phyloP scores from a whole-genome alignment of 2,329 filamentous ascomycete species.

The Magnaporthales sp. region DNA sequence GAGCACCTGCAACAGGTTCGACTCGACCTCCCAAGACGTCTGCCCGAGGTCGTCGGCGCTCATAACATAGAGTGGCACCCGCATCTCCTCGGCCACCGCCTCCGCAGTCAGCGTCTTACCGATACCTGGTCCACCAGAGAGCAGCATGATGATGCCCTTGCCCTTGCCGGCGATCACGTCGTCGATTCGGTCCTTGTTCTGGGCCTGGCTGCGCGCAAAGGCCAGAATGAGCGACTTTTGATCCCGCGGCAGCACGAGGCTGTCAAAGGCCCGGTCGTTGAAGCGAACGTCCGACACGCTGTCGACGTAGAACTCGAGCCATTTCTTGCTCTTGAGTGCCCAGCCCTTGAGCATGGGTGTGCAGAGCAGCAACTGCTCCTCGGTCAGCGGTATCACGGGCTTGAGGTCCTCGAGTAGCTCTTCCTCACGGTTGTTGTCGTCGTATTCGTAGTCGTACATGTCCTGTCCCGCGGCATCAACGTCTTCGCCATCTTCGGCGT shows the following conservation, averaged over 20 bases:
- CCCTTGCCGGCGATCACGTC: conserved; percentile 38
- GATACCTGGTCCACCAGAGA: conserved; percentile 38
- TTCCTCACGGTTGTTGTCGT: conserved; percentile 10
- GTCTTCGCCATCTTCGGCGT: conserved; percentile 7
- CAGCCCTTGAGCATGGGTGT: conserved; percentile 30
- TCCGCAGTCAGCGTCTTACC: conserved; percentile 38
- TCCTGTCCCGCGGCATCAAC: not conserved
- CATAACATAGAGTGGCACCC: conserved; percentile 22
- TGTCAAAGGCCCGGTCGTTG: conserved; percentile 28
- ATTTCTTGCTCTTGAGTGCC: conserved; percentile 30
- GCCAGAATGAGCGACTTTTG: conserved; percentile 16
- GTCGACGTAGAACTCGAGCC: conserved; percentile 36
- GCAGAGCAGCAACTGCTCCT: conserved; percentile 16
- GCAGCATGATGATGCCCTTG: conserved; percentile 31
- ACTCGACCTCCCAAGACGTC: conserved; percentile 17
- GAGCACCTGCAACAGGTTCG: conserved; percentile 18
- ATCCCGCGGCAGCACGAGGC: conserved; percentile 13
- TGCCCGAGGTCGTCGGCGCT: conserved; percentile 20
- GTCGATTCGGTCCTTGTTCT: conserved; percentile 14
- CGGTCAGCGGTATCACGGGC: conserved; percentile 12
- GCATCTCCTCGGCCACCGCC: conserved; percentile 19
- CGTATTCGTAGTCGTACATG: conserved; percentile 10
- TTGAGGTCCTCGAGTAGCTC: conserved; percentile 1
- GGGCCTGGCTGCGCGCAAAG: conserved; percentile 12
- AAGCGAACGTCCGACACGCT: conserved; percentile 30